Evolutionary conservation across 192 early-diverging fungal species (phyloP).

Genomic region (Backusella parvicylindrica): DNA sequence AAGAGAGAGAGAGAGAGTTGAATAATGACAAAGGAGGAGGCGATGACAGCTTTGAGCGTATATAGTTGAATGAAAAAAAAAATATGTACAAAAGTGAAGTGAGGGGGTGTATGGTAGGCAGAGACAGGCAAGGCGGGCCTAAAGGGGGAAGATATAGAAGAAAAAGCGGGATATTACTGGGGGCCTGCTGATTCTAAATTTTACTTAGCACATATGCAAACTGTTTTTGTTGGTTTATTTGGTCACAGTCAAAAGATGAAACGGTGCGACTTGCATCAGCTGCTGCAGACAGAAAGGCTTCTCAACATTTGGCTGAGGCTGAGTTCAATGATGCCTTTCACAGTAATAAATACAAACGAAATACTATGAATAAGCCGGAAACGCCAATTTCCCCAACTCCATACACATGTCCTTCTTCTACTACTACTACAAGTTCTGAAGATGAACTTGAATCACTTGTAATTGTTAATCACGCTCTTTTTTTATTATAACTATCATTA

Average conservation of each 20-base stretch:
- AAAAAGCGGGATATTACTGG: not conserved
- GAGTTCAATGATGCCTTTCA: slow-evolving; percentile 6
- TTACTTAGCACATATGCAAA: slow-evolving; percentile 10
- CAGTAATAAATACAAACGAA: not conserved
- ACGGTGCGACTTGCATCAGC: slow-evolving; percentile 14
- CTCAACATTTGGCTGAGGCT: not conserved
- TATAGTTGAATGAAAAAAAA: not conserved
- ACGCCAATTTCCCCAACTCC: not conserved
- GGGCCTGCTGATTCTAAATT: slow-evolving; percentile 6
- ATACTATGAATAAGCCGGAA: not conserved
- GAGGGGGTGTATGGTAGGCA: not conserved
- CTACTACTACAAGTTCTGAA: not conserved
- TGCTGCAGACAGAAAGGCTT: not conserved
- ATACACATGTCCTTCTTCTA: not conserved
- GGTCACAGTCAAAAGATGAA: slow-evolving; percentile 26
- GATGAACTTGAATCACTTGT: slow-evolving; percentile 28
- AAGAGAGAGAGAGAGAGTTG: not conserved
- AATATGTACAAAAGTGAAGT: not conserved
- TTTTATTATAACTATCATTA: not conserved
- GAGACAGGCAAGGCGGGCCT: not conserved
- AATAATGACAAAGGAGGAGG: not conserved
- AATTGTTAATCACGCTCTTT: slow-evolving; percentile 2
- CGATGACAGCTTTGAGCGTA: not conserved
- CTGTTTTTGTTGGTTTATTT: slow-evolving; percentile 10
- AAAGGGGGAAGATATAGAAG: not conserved